Percentiles rank a stretch among this genome's conserved stretches.
phyloP scores from a whole-genome alignment of 768 basidiomycete species.

The Naganishia vaughanmartiniae region DNA sequence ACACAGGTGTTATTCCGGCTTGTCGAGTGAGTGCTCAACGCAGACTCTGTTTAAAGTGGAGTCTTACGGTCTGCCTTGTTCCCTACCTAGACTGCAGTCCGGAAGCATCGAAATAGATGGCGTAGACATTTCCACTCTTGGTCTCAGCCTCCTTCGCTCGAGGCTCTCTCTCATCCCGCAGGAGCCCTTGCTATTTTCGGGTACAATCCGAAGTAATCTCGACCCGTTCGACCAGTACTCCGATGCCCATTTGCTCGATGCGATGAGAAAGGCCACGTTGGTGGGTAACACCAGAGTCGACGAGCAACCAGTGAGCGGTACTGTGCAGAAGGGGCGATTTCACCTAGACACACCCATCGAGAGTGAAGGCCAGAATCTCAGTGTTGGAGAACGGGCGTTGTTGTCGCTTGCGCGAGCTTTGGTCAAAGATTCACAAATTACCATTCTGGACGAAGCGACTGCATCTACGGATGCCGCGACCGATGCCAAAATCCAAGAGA shows the following conservation, averaged over 20 bases:
- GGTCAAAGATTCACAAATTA: slow-evolving; percentile 77
- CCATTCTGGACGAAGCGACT: slow-evolving; percentile 74
- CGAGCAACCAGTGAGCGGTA: not conserved
- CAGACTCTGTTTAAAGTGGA: not conserved
- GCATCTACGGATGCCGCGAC: slow-evolving; percentile 81
- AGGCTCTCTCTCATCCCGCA: slow-evolving; percentile 47
- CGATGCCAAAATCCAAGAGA: slow-evolving; percentile 82
- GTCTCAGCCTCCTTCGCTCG: slow-evolving; percentile 59
- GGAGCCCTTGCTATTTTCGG: slow-evolving; percentile 45
- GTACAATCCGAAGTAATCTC: slow-evolving; percentile 68
- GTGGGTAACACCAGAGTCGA: slow-evolving; percentile 5
- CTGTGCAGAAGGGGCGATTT: slow-evolving; percentile 59
- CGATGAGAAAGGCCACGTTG: slow-evolving; percentile 30
- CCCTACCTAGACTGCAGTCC: slow-evolving; percentile 55
- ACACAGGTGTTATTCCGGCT: slow-evolving; percentile 77
- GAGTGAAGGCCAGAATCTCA: slow-evolving; percentile 75
- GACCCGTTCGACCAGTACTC: slow-evolving; percentile 82
- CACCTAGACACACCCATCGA: slow-evolving; percentile 76
- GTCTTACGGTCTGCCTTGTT: not conserved
- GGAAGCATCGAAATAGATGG: slow-evolving; percentile 77
- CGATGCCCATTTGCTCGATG: slow-evolving; percentile 77
- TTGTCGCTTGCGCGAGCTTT: slow-evolving; percentile 83
- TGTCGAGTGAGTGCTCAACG: slow-evolving; percentile 36
- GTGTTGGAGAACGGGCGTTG: slow-evolving; percentile 64
- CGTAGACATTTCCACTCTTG: slow-evolving; percentile 73